Base-by-base conservation (phyloP, 2,329 filamentous ascomycete genomes). In the Nemania diffusa region DNA sequence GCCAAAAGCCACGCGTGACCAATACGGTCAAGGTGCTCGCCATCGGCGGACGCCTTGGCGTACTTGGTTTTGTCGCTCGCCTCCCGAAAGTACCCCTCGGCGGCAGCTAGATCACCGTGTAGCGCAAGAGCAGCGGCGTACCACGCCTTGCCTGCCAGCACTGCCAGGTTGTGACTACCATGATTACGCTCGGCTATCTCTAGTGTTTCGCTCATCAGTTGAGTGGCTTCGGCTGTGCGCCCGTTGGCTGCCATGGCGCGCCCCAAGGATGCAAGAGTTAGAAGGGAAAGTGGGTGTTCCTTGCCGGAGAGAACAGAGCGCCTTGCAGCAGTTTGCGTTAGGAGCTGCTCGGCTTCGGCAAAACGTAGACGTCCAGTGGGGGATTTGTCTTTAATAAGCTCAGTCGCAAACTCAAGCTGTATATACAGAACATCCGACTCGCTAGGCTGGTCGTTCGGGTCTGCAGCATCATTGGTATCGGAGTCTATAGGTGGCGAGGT, bases 1-100 rank as follows among this genome's bases (percentile, higher is more conserved):
- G 40, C 8, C 9, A 57, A 15, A 6, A 20, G n/a, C 24, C 40
- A 57, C 0, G n/a, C 5, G 55, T 29, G 17, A 17, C 13, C n/a
- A 22, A 57, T n/a, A 11, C 55, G 37, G n/a, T 57, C 55, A 15
- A 17, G 55, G 40, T 57, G 55, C 26, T 57, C 55, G 8, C 55
- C 55, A 3, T 46, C 55, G 15, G 26, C 17, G 11, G 40, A 20
- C 37, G 22, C 6, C 55, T 32, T 29, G 1, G 11, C 24, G 40
- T 57, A 57, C 40, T 26, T n/a, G 6, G 40, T 1, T 22, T 57
- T 57, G 40, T 46, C 9, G 40, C 17, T 34, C 8, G n/a, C 40
- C 17, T 9, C 11, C 2, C 17, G 26, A 15, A 57, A 57, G 17
- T 20, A 20, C 26, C 9, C 5, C 26, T 57, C 55, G 26, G 55